A percentile compares a stretch with the other conserved stretches of the same genome.
phyloP scores from a whole-genome alignment of 371 early-diverging fungal genomes.

The Catenaria anguillulae region DNA sequence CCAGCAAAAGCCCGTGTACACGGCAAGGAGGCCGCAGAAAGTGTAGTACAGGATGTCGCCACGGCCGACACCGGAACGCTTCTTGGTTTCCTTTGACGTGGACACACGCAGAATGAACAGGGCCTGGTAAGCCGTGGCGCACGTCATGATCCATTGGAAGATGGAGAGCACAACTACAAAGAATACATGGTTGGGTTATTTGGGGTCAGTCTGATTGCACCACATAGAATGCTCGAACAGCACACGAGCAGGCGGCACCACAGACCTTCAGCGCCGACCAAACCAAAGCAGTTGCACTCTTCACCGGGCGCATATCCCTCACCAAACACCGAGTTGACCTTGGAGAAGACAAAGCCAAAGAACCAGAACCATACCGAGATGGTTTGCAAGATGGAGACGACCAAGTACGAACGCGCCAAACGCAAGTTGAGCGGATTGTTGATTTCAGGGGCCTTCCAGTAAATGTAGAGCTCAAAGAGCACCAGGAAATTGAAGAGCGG shows the following conservation, averaged over 20 bases:
- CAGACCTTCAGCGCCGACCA: conserved; percentile 6
- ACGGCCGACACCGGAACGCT: neutral
- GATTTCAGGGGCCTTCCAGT: no score
- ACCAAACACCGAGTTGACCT: neutral
- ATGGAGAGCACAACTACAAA: conserved; percentile 1
- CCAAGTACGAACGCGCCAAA: neutral
- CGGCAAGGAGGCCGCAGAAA: neutral
- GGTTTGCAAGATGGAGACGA: neutral
- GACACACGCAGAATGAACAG: neutral
- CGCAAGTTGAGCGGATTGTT: neutral
- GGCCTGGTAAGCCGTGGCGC: neutral
- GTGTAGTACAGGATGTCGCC: neutral
- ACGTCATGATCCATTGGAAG: conserved; percentile 3
- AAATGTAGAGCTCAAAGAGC: neutral
- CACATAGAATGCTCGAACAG: no score
- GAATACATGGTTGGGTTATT: no score
- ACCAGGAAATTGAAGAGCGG: neutral
- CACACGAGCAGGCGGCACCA: no score
- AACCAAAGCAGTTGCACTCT: no score
- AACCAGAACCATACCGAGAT: no score
- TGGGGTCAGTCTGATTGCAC: no score
- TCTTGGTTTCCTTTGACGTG: neutral
- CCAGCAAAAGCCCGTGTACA: neutral
- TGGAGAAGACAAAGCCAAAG: no score
- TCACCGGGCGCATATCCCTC: conserved; percentile 3